Conservation (phyloP, 176 grass and related monocot species). For the Eleusine indica region DNA sequence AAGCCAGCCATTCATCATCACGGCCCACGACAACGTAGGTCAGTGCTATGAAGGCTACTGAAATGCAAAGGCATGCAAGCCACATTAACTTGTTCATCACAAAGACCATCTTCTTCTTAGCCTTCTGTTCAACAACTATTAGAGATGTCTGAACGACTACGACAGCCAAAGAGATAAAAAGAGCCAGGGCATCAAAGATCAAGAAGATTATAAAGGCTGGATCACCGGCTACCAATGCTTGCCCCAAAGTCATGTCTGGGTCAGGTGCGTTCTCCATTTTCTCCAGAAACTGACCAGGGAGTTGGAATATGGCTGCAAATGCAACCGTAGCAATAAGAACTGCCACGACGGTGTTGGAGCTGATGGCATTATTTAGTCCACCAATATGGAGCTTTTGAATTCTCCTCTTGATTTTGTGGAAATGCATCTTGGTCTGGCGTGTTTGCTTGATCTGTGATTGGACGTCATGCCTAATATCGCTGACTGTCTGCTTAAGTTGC, state of each 20-base stretch:
- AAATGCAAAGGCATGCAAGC: slow-evolving; percentile 89
- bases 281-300: slow-evolving; percentile 76
- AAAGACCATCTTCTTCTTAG: slow-evolving; percentile 93
- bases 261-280: background rate
- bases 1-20: slow-evolving; percentile 75
- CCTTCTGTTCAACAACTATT: slow-evolving; percentile 94
- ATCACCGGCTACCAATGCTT: slow-evolving; percentile 72
- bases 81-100: slow-evolving; percentile 99
- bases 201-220: slow-evolving; percentile 86
- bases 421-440: slow-evolving; percentile 79
- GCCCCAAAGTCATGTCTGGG: slow-evolving; percentile 48
- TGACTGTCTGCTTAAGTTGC: slow-evolving; percentile 96
- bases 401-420: slow-evolving; percentile 85
- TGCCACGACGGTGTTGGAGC: slow-evolving; percentile 90
- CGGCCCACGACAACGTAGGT: slow-evolving; percentile 82
- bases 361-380: slow-evolving; percentile 93
- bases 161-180: slow-evolving; percentile 88
- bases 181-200: slow-evolving; percentile 81
- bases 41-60: slow-evolving; percentile 81
- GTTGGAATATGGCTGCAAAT: slow-evolving; percentile 91
- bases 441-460: slow-evolving; percentile 91
- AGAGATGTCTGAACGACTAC: slow-evolving; percentile 89
- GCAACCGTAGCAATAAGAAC: slow-evolving; percentile 96
- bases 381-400: slow-evolving; percentile 92
- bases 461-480: slow-evolving; percentile 88